Base-by-base conservation (phyloP, 2,329 filamentous ascomycete species). In the Colletotrichum sublineola region DNA sequence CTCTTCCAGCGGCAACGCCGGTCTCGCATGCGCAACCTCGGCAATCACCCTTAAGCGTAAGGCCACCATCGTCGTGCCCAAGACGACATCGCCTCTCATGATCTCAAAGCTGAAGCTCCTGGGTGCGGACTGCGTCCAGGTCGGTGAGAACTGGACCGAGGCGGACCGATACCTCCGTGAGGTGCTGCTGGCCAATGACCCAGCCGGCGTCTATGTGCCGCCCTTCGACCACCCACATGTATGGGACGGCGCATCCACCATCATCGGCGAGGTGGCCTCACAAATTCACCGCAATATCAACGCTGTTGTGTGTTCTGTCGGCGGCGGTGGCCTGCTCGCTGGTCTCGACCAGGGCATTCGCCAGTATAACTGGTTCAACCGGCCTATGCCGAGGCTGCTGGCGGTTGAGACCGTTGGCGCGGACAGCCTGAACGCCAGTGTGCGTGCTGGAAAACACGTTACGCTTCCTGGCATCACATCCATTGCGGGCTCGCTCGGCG, bases 1-100 rank as follows among this genome's bases (percentile, higher is more conserved):
- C 78, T 93, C 92, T 15, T 93, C 90, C 2, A 94, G 93, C 71
- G 94, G 94, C 69, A 97, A 97, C 79, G 94, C 94, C 2, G 94
- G 94, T 1, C 89, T 97, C 5, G 94, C 94, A 1, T 94, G 93
- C 77, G 93, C 94, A 20, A 91, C 90, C 60, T 92, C 94, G 1
- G 92, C 94, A 15, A 84, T 85, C 33, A 85, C 88, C 2, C 86
- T 96, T 8, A 82, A 86, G 7, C 87, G 89, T 48, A 90, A 89
- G 1, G 91, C 90, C 79, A 96, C 94, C 6, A 92, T 97, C 73
- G 92, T 94, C 40, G 89, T 96, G 1, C 93, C 94, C 0, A 79
- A 84, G 11, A 85, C 84, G 8, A 93, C 93, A 0, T 90, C 91
- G 42, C 84, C 88, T 1, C 81, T 91, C 74, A 95, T 97, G 90